Conservation (phyloP, 306 rosid species). For the Adenanthera pavonina region DNA sequence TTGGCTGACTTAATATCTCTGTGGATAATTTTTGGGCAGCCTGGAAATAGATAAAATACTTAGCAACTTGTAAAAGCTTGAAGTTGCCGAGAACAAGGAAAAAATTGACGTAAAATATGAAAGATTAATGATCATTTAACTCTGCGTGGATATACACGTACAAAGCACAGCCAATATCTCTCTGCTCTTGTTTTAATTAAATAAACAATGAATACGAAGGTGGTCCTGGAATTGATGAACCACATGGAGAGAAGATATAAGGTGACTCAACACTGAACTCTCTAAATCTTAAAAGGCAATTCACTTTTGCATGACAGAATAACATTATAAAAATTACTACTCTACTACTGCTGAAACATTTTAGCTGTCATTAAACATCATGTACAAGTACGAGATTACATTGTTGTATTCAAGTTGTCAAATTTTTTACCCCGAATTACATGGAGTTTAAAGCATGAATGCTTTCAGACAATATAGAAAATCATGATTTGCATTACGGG, state of each 20-base stretch:
- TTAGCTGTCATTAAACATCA: conserved; percentile 11
- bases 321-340: not conserved
- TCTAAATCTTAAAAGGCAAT: not conserved
- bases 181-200: not conserved
- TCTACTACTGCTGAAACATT: not conserved
- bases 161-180: conserved; percentile 1
- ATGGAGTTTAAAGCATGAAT: not conserved
- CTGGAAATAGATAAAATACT: conserved; percentile 51
- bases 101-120: not conserved
- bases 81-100: not conserved
- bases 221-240: not conserved
- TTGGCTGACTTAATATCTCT: conserved; percentile 94
- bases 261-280: not conserved
- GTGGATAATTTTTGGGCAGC: conserved; percentile 93
- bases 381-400: conserved; percentile 1
- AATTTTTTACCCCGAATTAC: not conserved
- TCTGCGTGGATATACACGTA: not conserved
- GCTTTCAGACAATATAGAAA: not conserved
- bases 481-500: not conserved
- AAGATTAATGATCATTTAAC: not conserved
- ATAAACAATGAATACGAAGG: not conserved
- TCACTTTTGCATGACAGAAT: conserved; percentile 1
- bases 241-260: not conserved
- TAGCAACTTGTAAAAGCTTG: conserved; percentile 29
- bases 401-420: not conserved